Evolutionary conservation across 345 rosid species (phyloP), one percentile per base, ranked within the genome.

Genomic region (Stellera chamaejasme): DNA sequence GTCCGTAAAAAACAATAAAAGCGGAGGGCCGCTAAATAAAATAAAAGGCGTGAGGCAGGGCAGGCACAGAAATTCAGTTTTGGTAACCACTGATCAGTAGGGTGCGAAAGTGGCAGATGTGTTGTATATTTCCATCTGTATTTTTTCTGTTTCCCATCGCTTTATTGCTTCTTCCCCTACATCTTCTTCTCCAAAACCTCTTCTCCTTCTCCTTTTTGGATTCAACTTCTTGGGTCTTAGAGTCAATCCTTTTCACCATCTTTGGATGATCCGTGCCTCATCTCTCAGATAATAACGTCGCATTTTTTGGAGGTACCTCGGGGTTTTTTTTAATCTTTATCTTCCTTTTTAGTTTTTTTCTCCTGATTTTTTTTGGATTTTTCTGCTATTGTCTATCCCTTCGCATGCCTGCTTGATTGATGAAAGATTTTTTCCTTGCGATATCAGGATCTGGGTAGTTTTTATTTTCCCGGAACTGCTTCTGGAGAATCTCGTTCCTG

Each of bases 291-390:
- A 13, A 2, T 11, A 47, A 45, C 52, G 42, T 48, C 53, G 49
- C 53, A 45, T 45, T 68, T 62, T 56, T 65, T 44, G 58, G 49
- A 54, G 78, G 74, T 72, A 75, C 55, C 13, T 52, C 44, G 47
- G 57, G 46, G 55, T 51, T 11, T 43, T 19, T 70, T 48, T 45
- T 58, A 6, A 4, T 14, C 50, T 48, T 70, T 51, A 43, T 60
- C 49, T 32, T 65, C 49, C 48, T 19, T 52, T 60, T 55, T 47
- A 32, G 49, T 27, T 14, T 61, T 13, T 13, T 47, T 52, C 43
- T 12, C 12, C 14, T 41, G 23, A 0, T 36, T 50, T 39, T 39
- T 15, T 15, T n/a, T 23, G 15, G 43, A 6, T 61, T 58, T 36
- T 56, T 12, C 13, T 12, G 32, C 59, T 55, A 60, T 58, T 69